phyloP scores from a whole-genome alignment of 345 rosid species.

The Euphorbia tirucalli region DNA sequence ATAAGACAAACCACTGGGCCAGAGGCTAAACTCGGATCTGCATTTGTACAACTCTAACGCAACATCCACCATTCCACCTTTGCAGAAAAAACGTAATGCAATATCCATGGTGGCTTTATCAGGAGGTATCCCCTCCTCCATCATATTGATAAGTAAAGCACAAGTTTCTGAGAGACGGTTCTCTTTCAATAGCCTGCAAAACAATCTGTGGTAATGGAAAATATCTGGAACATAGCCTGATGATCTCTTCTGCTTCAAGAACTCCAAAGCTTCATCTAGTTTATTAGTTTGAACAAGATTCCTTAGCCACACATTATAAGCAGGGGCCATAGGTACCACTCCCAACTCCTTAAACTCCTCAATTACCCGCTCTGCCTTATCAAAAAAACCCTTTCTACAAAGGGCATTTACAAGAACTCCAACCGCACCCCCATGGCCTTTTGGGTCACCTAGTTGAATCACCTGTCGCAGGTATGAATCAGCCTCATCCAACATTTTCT shows the following conservation, averaged over 20 bases:
- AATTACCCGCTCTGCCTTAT: constrained; percentile 51
- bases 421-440: constrained; percentile 27
- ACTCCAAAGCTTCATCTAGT: constrained; percentile 49
- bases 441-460: not conserved
- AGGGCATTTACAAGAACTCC: constrained; percentile 48
- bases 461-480: constrained; percentile 44
- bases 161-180: constrained; percentile 53
- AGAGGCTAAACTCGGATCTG: constrained; percentile 52
- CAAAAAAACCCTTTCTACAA: constrained; percentile 41
- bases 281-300: constrained; percentile 48
- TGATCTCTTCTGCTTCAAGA: constrained; percentile 48
- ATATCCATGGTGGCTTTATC: constrained; percentile 58
- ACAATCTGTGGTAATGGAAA: constrained; percentile 52
- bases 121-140: constrained; percentile 47
- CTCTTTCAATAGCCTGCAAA: constrained; percentile 53
- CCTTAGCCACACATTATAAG: constrained; percentile 59
- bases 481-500: constrained; percentile 54
- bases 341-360: constrained; percentile 47
- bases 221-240: constrained; percentile 54
- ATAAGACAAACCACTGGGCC: constrained; percentile 50
- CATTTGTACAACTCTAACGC: constrained; percentile 64
- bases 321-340: constrained; percentile 39
- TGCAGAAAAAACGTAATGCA: constrained; percentile 75
- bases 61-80: constrained; percentile 74
- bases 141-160: constrained; percentile 74